Conservation (phyloP, 164 flowering plant genomes). For the Magnolia changhungtana region DNA sequence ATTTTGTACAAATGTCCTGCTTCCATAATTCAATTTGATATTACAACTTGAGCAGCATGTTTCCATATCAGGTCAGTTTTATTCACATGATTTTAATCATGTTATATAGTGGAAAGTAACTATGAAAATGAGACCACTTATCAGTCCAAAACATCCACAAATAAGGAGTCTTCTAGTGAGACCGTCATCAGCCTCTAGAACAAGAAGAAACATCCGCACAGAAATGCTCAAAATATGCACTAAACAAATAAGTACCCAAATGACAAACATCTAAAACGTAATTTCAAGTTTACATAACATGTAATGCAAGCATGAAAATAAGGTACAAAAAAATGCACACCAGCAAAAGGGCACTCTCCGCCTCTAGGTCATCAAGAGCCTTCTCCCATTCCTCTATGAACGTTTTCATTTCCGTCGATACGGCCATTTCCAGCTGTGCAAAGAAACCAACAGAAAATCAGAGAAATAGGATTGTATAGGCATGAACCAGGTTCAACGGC, state of each 20-base stretch:
- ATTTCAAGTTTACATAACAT: background rate
- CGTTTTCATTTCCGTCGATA: conserved; percentile 67
- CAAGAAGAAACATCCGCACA: background rate
- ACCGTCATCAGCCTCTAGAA: background rate
- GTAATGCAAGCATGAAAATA: conserved; percentile 12
- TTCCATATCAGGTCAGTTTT: background rate
- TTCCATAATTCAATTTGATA: too few species aligned
- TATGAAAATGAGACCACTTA: background rate
- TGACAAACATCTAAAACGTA: background rate
- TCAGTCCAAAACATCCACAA: background rate
- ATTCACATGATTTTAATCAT: background rate
- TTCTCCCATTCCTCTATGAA: conserved; percentile 79
- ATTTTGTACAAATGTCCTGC: background rate
- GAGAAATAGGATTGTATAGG: conserved; percentile 1
- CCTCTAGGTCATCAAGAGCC: conserved; percentile 81
- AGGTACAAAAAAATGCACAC: conserved; percentile 38
- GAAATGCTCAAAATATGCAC: background rate
- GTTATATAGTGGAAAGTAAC: background rate
- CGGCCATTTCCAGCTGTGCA: conserved; percentile 72
- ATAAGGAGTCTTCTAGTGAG: background rate
- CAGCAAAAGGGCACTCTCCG: conserved; percentile 84
- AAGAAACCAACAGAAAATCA: conserved; percentile 17
- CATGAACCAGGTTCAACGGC: background rate
- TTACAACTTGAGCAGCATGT: too few species aligned
- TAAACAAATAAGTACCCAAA: background rate